Evolutionary conservation across 1,284 basidiomycete genomes (phyloP).

Genomic region (Boletus austroedulis): DNA sequence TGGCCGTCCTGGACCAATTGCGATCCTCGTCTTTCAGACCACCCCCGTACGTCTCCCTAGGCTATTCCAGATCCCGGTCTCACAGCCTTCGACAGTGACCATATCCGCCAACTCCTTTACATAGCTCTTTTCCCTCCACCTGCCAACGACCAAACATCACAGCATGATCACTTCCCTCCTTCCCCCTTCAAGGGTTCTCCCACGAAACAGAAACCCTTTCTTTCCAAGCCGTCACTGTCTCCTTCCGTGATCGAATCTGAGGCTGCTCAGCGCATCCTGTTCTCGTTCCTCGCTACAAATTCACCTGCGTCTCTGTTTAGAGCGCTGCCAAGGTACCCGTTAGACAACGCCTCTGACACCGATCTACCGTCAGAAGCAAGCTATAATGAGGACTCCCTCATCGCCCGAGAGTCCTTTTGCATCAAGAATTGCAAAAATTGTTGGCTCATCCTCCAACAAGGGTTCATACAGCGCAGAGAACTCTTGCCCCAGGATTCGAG

Average conservation of each 20-base stretch:
- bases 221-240: slow-evolving; percentile 38
- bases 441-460: slow-evolving; percentile 58
- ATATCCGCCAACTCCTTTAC: slow-evolving; percentile 65
- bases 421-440: slow-evolving; percentile 53
- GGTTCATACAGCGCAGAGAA: slow-evolving; percentile 45
- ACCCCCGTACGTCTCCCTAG: slow-evolving; percentile 44
- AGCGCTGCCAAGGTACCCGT: slow-evolving; percentile 52
- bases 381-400: slow-evolving; percentile 52
- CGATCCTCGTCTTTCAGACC: slow-evolving; percentile 54
- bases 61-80: slow-evolving; percentile 11
- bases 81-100: slow-evolving; percentile 39
- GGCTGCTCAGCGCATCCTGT: slow-evolving; percentile 54
- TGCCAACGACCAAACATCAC: slow-evolving; percentile 34
- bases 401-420: slow-evolving; percentile 52
- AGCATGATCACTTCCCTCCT: slow-evolving; percentile 43
- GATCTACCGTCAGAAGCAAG: slow-evolving; percentile 5
- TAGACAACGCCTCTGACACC: slow-evolving; percentile 10
- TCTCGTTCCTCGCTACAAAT: slow-evolving; percentile 56
- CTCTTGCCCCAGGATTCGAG: slow-evolving; percentile 34
- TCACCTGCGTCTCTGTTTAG: slow-evolving; percentile 50
- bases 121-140: slow-evolving; percentile 59
- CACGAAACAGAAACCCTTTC: slow-evolving; percentile 27
- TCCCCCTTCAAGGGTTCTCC: slow-evolving; percentile 41
- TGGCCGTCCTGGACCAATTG: slow-evolving; percentile 56
- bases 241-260: slow-evolving; percentile 47